Percentiles rank a stretch among this genome's conserved stretches.
Evolutionary conservation across 2,329 filamentous ascomycete species (phyloP).

Genomic region (Pseudocercospora macadamiae): DNA sequence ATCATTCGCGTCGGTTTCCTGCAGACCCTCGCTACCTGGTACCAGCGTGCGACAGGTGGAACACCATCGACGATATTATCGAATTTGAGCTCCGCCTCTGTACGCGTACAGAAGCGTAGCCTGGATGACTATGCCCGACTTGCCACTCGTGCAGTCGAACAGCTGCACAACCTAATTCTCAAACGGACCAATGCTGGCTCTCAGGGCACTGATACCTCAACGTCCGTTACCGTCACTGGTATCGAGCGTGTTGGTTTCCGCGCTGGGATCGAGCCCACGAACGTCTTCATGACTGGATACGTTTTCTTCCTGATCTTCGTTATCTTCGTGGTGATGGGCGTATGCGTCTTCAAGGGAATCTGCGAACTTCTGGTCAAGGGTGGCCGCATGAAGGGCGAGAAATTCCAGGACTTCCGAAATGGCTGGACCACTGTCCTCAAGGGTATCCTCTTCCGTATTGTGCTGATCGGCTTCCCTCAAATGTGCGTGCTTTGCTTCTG

Average conservation of each 20-base stretch:
- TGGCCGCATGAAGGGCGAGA: slow-evolving; percentile 79
- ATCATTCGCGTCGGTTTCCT: slow-evolving; percentile 87
- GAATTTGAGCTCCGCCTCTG: slow-evolving; percentile 72
- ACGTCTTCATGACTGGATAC: slow-evolving; percentile 90
- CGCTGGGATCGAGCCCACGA: slow-evolving; percentile 81
- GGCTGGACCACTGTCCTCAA: slow-evolving; percentile 92
- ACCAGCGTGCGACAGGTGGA: slow-evolving; percentile 89
- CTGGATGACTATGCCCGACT: slow-evolving; percentile 50
- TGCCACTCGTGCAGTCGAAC: slow-evolving; percentile 56
- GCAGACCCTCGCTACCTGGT: slow-evolving; percentile 90
- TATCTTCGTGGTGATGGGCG: slow-evolving; percentile 70
- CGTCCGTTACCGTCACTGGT: slow-evolving; percentile 66
- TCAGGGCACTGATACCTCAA: slow-evolving; percentile 37
- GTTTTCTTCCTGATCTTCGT: slow-evolving; percentile 88
- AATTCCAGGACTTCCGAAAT: slow-evolving; percentile 90
- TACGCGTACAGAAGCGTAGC: slow-evolving; percentile 77
- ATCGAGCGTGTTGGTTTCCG: slow-evolving; percentile 89
- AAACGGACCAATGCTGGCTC: slow-evolving; percentile 32
- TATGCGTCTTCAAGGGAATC: slow-evolving; percentile 77
- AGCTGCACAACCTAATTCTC: slow-evolving; percentile 49
- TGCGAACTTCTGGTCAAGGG: slow-evolving; percentile 76
- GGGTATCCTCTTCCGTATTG: slow-evolving; percentile 87
- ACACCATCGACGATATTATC: slow-evolving; percentile 78
- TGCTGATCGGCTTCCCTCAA: slow-evolving; percentile 88
- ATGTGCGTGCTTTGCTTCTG: slow-evolving; percentile 89